Conservation (phyloP, 129 eudicot species). For the Centaurea solstitialis region DNA sequence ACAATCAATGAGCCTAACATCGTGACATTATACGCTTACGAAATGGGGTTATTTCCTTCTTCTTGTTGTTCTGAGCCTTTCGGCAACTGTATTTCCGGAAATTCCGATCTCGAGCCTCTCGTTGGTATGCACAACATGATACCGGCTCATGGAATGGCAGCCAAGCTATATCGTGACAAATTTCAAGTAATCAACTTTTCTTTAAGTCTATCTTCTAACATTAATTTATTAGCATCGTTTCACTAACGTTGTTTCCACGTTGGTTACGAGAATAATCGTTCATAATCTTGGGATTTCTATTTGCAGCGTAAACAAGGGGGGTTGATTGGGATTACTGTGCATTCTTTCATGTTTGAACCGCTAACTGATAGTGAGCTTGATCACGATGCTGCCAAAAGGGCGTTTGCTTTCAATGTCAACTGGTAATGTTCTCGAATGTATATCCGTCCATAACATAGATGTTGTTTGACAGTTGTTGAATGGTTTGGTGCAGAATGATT, state of each 20-base stretch:
- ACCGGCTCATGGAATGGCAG: conserved; percentile 81
- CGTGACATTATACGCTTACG: conserved; percentile 39
- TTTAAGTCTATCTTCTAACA: not conserved
- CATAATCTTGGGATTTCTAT: not conserved
- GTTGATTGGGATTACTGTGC: conserved; percentile 48
- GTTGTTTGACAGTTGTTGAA: no score
- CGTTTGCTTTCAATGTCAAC: conserved; percentile 47
- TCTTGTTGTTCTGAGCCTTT: conserved; percentile 70
- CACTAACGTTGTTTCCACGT: not conserved
- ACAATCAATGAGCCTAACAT: conserved; percentile 86
- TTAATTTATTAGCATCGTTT: not conserved
- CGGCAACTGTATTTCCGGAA: conserved; percentile 65
- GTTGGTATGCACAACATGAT: conserved; percentile 68
- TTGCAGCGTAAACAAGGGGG: conserved; percentile 55
- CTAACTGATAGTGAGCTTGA: conserved; percentile 39
- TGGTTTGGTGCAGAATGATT: no score
- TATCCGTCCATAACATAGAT: not conserved
- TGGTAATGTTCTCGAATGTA: conserved; percentile 37
- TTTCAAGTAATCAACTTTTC: conserved; percentile 51
- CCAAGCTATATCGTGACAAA: conserved; percentile 51
- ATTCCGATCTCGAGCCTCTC: conserved; percentile 81
- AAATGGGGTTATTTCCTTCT: conserved; percentile 54
- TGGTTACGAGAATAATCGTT: not conserved
- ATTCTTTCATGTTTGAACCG: conserved; percentile 50
- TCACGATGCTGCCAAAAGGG: conserved; percentile 54